These are phyloP conservation scores for Rasamsonia emersonii DNA, from an alignment of 2,329 filamentous ascomycete genomes.

Conservation along the genomic window DNA sequence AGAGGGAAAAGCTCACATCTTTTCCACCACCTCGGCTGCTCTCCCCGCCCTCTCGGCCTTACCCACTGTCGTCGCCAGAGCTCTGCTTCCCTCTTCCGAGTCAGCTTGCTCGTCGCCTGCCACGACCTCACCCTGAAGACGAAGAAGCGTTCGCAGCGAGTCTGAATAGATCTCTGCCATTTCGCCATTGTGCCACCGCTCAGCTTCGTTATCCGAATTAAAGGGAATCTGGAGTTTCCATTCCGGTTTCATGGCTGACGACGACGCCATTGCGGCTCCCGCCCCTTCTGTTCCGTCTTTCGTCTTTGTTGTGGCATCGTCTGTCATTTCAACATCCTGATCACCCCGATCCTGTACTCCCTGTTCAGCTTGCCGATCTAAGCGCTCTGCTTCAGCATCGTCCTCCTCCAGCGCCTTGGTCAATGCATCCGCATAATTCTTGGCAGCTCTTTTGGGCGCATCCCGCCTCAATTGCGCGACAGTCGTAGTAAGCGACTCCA, in stretches of 20 bases:
- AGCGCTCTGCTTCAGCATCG: slow-evolving; percentile 44
- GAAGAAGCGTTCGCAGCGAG: slow-evolving; percentile 29
- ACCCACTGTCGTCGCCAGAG: slow-evolving; percentile 38
- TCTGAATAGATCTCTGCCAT: slow-evolving; percentile 35
- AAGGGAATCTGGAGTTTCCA: slow-evolving; percentile 26
- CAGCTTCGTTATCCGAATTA: slow-evolving; percentile 24
- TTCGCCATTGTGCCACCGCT: slow-evolving; percentile 34
- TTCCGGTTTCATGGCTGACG: slow-evolving; percentile 9
- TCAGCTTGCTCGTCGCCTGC: slow-evolving; percentile 12
- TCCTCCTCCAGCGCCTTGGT: slow-evolving; percentile 27
- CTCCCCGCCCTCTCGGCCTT: slow-evolving; percentile 37
- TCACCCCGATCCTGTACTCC: slow-evolving; percentile 13
- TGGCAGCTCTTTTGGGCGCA: slow-evolving; percentile 34
- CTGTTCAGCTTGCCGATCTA: slow-evolving; percentile 18
- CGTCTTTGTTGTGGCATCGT: slow-evolving; percentile 7
- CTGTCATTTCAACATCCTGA: slow-evolving; percentile 33
- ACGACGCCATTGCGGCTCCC: not conserved
- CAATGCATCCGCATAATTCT: slow-evolving; percentile 28
- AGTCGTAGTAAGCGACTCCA: slow-evolving; percentile 39
- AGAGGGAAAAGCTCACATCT: too few relatives aligned
- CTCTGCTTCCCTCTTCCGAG: slow-evolving; percentile 16
- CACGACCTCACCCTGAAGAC: slow-evolving; percentile 29
- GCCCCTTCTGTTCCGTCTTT: slow-evolving; percentile 1
- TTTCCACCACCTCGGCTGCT: slow-evolving; percentile 40
- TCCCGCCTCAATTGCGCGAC: slow-evolving; percentile 39